Base-by-base conservation (phyloP, 2,329 filamentous ascomycete species). In the Nothophoma quercina region DNA sequence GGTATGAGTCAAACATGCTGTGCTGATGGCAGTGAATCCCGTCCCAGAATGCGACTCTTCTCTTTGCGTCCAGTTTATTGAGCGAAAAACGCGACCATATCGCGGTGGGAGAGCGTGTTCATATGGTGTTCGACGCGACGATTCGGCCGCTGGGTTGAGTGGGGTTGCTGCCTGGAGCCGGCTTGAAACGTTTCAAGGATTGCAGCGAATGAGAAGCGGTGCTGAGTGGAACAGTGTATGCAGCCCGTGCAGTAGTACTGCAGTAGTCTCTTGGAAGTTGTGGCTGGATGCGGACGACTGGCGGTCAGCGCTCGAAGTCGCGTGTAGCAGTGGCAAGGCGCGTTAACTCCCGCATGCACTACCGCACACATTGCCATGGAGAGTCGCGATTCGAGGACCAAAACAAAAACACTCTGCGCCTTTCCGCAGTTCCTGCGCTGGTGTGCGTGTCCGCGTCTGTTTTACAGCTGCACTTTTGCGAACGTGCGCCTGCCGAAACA, bases 1-100 rank as follows among this genome's bases (percentile, higher is more conserved):
- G 60, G 73, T 76, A 65, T 77, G 75, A 77, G 71, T 77, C 75
- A 76, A 73, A 62, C 59, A 55, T 53, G 26, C 19, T 48, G 44
- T 57, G 51, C 35, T 41, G 42, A 53, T 23, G 34, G 43, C 61
- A 57, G 55, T 55, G 45, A 55, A 52, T 50, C 50, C 50, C 50
- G 50, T 44, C 50, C 39, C 13, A 23, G 16, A 53, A 44, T 42
- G 43, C 57, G 58, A 55, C 62, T 62, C 51, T 61, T 65, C 61
- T 64, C 50, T 56, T 68, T 66, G 34, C 53, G 65, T 68, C 50
- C 67, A 62, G 60, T 64, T 42, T 57, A 72, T 67, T 65, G 71
- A 66, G 56, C 42, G 56, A 47, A 70, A 72, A 74, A 73, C 73
- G 65, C 73, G 73, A 75, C 73, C 56, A 75, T 75, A 55, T 68